These are phyloP conservation scores for Mortierella antarctica DNA, from an alignment of 192 early-diverging fungal genomes.

Conservation along the genomic window DNA sequence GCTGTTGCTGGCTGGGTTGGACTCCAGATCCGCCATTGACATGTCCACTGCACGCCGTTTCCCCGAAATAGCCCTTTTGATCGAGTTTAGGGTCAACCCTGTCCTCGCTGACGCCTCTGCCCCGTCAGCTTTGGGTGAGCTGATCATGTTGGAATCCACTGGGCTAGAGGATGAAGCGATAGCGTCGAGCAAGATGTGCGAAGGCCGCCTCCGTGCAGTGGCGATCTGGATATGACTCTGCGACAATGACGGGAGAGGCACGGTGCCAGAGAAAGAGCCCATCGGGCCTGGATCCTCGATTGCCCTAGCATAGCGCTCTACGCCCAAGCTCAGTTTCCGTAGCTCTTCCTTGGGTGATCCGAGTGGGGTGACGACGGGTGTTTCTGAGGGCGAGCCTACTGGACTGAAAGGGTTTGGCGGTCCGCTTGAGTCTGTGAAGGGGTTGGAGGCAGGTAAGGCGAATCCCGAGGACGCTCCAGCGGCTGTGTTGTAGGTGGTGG, in stretches of 20 bases:
- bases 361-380: slow-evolving; percentile 24
- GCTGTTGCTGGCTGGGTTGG: background rate
- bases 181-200: slow-evolving; percentile 15
- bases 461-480: slow-evolving; percentile 30
- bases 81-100: slow-evolving; percentile 34
- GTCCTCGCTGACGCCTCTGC: slow-evolving; percentile 8
- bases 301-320: slow-evolving; percentile 43
- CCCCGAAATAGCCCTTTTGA: slow-evolving; percentile 38
- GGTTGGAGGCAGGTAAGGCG: slow-evolving; percentile 26
- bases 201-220: slow-evolving; percentile 23
- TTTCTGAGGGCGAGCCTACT: slow-evolving; percentile 9
- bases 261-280: slow-evolving; percentile 38
- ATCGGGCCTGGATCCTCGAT: slow-evolving; percentile 33
- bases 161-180: background rate
- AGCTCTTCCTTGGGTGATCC: slow-evolving; percentile 27
- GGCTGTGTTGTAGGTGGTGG: slow-evolving; percentile 1
- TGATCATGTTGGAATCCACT: background rate
- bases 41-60: slow-evolving; percentile 17
- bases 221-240: slow-evolving; percentile 2
- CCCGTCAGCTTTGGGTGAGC: background rate
- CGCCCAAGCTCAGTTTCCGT: slow-evolving; percentile 34
- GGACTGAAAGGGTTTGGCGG: slow-evolving; percentile 38
- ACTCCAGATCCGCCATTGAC: slow-evolving; percentile 27
- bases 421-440: slow-evolving; percentile 15
- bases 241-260: slow-evolving; percentile 33